phyloP scores from a whole-genome alignment of 2,329 filamentous ascomycete species.

The Claviceps arundinis region DNA sequence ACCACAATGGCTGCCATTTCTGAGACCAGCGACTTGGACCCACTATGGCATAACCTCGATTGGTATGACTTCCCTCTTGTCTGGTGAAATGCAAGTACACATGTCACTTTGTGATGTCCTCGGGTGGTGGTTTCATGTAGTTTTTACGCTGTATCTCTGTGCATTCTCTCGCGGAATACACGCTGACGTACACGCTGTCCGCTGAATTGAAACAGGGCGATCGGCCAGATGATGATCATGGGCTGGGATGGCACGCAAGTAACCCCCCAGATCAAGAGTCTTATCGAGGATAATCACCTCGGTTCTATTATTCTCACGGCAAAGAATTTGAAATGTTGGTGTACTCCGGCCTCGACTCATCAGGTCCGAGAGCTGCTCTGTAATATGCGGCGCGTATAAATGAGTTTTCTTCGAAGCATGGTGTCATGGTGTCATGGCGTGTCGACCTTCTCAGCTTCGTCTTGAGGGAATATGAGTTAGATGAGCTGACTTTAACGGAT shows the following conservation, averaged over 20 bases:
- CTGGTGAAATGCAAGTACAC: background rate
- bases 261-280: conserved; percentile 66
- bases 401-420: background rate
- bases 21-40: conserved; percentile 29
- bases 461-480: background rate
- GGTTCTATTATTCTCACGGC: conserved; percentile 77
- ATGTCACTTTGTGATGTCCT: too few relatives aligned
- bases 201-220: conserved; percentile 34
- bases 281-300: conserved; percentile 75
- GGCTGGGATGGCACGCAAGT: conserved; percentile 77
- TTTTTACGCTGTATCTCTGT: background rate
- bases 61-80: conserved; percentile 39
- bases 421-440: background rate
- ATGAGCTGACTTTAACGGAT: conserved; percentile 15
- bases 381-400: background rate
- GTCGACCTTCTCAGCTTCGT: background rate
- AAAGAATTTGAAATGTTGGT: conserved; percentile 71
- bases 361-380: background rate
- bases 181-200: conserved; percentile 1
- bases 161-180: background rate
- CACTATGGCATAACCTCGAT: conserved; percentile 63
- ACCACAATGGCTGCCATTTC: conserved; percentile 14
- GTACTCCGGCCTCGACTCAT: background rate
- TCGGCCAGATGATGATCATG: conserved; percentile 71
- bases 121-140: background rate